Evolutionary conservation across 805 yeast genomes (phyloP), one percentile per base, ranked within the genome.

Genomic region (Sugiyamaella chiloensis): DNA sequence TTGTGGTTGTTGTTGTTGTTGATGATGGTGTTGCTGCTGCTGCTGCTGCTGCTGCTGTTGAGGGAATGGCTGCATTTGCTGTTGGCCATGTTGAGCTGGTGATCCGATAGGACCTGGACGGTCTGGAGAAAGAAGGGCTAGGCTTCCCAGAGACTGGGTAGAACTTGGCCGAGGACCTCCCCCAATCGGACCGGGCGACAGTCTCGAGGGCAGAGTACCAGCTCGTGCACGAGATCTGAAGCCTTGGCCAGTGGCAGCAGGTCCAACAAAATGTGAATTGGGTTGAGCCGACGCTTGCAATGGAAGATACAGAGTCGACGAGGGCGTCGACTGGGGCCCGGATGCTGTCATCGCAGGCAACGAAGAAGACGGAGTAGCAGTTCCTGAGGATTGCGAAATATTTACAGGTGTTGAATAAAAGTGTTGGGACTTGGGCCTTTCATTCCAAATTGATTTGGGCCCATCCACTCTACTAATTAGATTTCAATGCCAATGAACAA

Each of bases 131-230:
- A 58, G 57, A 42, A 54, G 62, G 11, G 68, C 70, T 26, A 63
- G 57, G 42, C 62, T 58, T 26, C 69, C 68, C 34, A 62, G 55
- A 17, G 65, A 60, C 7, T 53, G 41, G 11, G 51, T 48, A 17
- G 52, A 52, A 35, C 37, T 49, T 41, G 52, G 55, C 12, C 55
- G 44, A n/a, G n/a, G n/a, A n/a, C n/a, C n/a, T 16, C 21, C 37
- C 30, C 53, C 47, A 23, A 50, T 42, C 14, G 54, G 52, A 24
- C 55, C 63, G 20, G 71, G 61, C 36, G 67, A 59, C 46, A 81
- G 72, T 41, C 83, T 68, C 17, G 89, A 80, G 6, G 93, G 91
- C 41, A 86, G 67, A 11, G 95, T 86, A 2, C 93, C 93, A 1
- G 93, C 85, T 54, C 95, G 74, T 39, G 85, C 79, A 52, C 93